Conservation (phyloP, 2,329 filamentous ascomycete genomes). For the Geosmithia putterillii region DNA sequence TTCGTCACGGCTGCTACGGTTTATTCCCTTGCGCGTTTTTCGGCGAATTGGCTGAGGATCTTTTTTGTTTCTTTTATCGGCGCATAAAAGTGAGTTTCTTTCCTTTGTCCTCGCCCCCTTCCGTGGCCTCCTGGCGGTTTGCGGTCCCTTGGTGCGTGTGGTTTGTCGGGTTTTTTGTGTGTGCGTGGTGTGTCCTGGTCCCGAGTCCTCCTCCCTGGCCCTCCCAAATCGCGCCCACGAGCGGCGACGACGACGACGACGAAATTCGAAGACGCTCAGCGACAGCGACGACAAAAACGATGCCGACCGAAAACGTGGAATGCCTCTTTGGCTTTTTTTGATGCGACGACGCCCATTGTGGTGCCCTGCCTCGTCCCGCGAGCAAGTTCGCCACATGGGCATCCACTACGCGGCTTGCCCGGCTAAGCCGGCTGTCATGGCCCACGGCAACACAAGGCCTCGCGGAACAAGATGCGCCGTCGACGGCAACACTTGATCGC, state of each 20-base stretch:
- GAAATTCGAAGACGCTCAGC: background rate
- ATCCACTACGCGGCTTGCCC: background rate
- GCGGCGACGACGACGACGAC: background rate
- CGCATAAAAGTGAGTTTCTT: conserved; percentile 39
- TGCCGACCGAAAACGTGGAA: background rate
- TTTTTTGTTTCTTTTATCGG: conserved; percentile 32
- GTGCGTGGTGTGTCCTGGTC: background rate
- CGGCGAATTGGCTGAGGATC: conserved; percentile 27
- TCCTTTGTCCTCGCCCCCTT: conserved; percentile 3
- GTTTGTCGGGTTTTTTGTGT: background rate
- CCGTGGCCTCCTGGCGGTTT: conserved; percentile 7
- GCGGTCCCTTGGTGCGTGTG: conserved; percentile 5
- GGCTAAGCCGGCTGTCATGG: background rate
- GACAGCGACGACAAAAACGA: background rate
- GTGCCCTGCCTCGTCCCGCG: background rate
- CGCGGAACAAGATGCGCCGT: background rate
- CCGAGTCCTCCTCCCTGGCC: background rate
- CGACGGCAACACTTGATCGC: background rate
- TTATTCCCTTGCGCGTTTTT: conserved; percentile 35
- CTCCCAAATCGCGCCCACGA: background rate
- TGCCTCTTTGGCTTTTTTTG: background rate
- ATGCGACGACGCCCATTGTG: background rate
- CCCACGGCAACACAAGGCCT: background rate
- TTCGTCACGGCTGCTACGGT: conserved; percentile 24
- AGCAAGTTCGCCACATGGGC: background rate